phyloP scores from a whole-genome alignment of 2,329 filamentous ascomycete genomes.

The Stagonosporopsis cucurbitacearum region DNA sequence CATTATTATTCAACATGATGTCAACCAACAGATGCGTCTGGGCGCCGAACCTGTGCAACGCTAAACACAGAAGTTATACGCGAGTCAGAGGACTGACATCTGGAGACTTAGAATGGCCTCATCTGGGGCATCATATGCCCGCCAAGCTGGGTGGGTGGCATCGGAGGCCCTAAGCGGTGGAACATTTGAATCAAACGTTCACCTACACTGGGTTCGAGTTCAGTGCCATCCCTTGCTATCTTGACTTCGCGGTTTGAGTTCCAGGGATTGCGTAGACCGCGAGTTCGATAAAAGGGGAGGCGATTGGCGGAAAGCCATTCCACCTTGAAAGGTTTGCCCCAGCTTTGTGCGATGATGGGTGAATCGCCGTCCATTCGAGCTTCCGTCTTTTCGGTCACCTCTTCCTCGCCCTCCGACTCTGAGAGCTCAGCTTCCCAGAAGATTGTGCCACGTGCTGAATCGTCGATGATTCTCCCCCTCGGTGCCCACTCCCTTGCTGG shows the following conservation, averaged over 20 bases:
- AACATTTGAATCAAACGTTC: slow-evolving; percentile 80
- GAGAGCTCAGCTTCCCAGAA: slow-evolving; percentile 88
- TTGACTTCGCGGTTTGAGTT: slow-evolving; percentile 96
- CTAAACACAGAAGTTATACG: slow-evolving; percentile 3
- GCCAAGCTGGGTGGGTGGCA: slow-evolving; percentile 29
- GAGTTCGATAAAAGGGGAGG: slow-evolving; percentile 86
- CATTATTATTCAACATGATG: neutral
- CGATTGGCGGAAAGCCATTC: slow-evolving; percentile 86
- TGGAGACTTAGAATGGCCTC: slow-evolving; percentile 33
- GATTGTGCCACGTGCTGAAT: slow-evolving; percentile 90
- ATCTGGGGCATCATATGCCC: slow-evolving; percentile 38
- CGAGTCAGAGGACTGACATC: neutral
- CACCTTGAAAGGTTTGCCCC: slow-evolving; percentile 90
- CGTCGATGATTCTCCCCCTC: slow-evolving; percentile 86
- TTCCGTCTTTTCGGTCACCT: slow-evolving; percentile 48
- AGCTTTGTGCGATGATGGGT: slow-evolving; percentile 63
- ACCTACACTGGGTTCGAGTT: slow-evolving; percentile 84
- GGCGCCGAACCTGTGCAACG: neutral
- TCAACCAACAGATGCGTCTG: neutral
- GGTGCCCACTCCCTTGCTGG: slow-evolving; percentile 79
- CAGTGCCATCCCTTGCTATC: slow-evolving; percentile 92
- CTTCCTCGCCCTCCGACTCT: slow-evolving; percentile 60
- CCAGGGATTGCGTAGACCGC: slow-evolving; percentile 89
- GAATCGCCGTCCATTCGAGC: slow-evolving; percentile 48
- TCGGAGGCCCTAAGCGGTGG: slow-evolving; percentile 50